Conservation (phyloP, 257 asterid genomes). For the Nicotiana paniculata region DNA sequence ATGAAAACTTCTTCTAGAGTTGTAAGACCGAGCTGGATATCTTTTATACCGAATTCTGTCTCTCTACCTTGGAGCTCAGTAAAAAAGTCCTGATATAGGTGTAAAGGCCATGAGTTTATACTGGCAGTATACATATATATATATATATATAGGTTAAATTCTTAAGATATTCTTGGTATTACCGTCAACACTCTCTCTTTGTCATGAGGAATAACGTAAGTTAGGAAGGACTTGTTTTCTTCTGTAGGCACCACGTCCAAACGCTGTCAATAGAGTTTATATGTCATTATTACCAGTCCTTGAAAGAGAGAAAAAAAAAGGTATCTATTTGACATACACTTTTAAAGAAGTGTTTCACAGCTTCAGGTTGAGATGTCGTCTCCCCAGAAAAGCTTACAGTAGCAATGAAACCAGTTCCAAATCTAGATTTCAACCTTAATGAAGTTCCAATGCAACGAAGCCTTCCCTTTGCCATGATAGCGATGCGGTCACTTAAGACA, state of each 20-base stretch:
- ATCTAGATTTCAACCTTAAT: constrained; percentile 72
- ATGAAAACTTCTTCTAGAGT: constrained; percentile 87
- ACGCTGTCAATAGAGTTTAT: constrained; percentile 32
- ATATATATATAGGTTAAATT: background rate
- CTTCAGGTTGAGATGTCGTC: constrained; percentile 35
- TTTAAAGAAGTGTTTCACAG: constrained; percentile 71
- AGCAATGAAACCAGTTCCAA: constrained; percentile 87
- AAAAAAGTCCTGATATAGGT: constrained; percentile 49
- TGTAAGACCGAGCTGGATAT: constrained; percentile 80
- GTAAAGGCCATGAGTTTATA: background rate
- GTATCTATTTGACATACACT: constrained; percentile 39
- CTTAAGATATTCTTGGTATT: constrained; percentile 9
- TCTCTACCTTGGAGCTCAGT: constrained; percentile 66
- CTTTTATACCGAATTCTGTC: constrained; percentile 53
- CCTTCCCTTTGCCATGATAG: constrained; percentile 95
- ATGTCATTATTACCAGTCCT: background rate
- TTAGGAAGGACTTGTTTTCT: constrained; percentile 66
- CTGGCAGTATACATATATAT: no score
- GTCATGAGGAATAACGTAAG: constrained; percentile 82
- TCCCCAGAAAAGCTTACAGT: constrained; percentile 57
- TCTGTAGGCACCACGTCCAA: constrained; percentile 70
- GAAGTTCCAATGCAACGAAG: constrained; percentile 98
- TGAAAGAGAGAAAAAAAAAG: background rate
- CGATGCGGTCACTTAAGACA: constrained; percentile 79
- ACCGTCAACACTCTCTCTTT: constrained; percentile 80